These are phyloP conservation scores for Verticillium isaacii DNA, from an alignment of 2,329 filamentous ascomycete species.

Conservation along the genomic window DNA sequence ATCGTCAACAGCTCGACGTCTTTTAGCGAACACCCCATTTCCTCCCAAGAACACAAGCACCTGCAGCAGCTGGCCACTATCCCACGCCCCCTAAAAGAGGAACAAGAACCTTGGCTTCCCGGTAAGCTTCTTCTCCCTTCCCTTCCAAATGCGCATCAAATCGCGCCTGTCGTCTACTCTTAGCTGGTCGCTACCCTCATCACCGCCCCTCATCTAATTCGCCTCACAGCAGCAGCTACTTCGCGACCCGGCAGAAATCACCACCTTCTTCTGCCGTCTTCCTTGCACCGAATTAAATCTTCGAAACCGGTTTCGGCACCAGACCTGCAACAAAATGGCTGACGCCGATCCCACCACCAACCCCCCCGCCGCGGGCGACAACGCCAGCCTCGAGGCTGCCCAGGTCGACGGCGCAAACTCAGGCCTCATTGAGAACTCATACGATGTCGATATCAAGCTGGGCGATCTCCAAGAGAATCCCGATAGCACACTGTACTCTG, in stretches of 20 bases:
- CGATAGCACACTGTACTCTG: conserved; percentile 82
- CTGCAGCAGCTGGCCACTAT: background rate
- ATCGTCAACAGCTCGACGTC: background rate
- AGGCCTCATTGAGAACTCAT: conserved; percentile 65
- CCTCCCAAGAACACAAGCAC: background rate
- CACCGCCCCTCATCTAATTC: background rate
- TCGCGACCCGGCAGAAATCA: no score
- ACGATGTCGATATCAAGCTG: conserved; percentile 88
- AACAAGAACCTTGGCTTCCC: background rate
- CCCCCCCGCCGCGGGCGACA: conserved; percentile 25
- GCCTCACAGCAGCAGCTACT: background rate
- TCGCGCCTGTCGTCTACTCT: background rate
- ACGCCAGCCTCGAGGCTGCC: conserved; percentile 15
- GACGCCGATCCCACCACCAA: conserved; percentile 48
- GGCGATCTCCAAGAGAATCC: conserved; percentile 83
- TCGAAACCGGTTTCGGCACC: no score
- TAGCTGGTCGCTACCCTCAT: background rate
- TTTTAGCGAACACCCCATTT: background rate
- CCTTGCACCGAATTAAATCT: no score
- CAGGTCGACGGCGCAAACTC: conserved; percentile 36
- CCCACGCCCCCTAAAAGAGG: no score
- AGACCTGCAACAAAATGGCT: conserved; percentile 28
- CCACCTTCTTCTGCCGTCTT: no score
- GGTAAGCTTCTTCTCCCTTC: background rate
- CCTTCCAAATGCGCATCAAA: background rate